phyloP scores from a whole-genome alignment of 148 eudicot species.

The Diospyros kaki region DNA sequence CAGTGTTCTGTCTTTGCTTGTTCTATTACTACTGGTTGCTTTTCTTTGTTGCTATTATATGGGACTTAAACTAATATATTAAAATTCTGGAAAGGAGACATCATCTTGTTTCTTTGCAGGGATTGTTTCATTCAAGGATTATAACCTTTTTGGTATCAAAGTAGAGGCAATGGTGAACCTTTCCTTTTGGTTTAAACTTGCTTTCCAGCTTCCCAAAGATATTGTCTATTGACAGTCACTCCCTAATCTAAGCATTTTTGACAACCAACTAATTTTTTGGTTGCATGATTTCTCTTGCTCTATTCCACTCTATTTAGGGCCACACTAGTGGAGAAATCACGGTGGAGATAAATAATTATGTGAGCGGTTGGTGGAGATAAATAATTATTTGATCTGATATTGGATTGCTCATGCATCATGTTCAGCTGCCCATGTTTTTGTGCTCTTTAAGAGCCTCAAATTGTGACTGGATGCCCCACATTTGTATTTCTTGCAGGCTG shows the following conservation, averaged over 20 bases:
- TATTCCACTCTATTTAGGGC: background rate
- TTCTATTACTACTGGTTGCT: background rate
- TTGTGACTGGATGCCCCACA: background rate
- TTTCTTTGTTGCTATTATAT: background rate
- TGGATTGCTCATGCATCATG: background rate
- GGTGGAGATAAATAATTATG: background rate
- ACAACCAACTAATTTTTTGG: no score
- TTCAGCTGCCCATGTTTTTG: background rate
- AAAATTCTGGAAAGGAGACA: slow-evolving; percentile 4
- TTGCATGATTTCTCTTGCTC: no score
- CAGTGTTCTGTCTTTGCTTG: background rate
- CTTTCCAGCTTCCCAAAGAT: background rate
- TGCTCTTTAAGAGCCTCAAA: background rate
- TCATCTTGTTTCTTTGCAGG: background rate
- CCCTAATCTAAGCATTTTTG: no score
- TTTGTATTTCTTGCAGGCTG: slow-evolving; percentile 55
- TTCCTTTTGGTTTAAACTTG: background rate
- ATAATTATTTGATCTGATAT: background rate
- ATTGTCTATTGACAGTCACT: background rate
- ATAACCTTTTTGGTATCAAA: background rate
- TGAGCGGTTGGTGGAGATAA: background rate
- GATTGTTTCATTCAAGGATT: background rate
- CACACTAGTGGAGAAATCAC: background rate
- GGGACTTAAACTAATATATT: background rate
- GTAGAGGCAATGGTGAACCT: background rate